Conservation (phyloP, 306 rosid species). For the Sindora glabra region DNA sequence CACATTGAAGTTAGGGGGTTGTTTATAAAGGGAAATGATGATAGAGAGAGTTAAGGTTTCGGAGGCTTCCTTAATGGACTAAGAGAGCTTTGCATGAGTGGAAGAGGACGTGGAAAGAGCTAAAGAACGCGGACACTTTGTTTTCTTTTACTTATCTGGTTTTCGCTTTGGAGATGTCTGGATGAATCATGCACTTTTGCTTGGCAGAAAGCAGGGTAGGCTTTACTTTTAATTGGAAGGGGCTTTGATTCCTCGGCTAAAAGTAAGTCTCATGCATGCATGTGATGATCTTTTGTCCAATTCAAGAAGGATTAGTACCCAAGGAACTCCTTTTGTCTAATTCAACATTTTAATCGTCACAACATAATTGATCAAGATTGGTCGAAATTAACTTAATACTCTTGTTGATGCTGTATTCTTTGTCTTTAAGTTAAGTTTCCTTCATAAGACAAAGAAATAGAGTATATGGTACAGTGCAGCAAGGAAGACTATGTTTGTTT, state of each 20-base stretch:
- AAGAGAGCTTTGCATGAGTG: constrained; percentile 21
- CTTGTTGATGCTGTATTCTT: too few species aligned
- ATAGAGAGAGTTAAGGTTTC: neutral
- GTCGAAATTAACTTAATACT: too few species aligned
- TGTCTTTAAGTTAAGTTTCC: too few species aligned
- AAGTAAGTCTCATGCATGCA: constrained; percentile 1
- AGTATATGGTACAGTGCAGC: too few species aligned
- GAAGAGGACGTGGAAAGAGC: constrained; percentile 45
- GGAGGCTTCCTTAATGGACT: constrained; percentile 13
- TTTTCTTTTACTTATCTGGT: neutral
- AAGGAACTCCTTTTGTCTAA: too few species aligned
- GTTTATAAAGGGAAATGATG: neutral
- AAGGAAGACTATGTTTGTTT: too few species aligned
- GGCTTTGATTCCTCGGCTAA: neutral
- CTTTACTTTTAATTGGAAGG: neutral
- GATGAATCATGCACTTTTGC: constrained; percentile 1
- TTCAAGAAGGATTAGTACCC: too few species aligned
- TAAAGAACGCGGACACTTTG: neutral
- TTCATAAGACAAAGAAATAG: too few species aligned
- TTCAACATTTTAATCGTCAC: too few species aligned
- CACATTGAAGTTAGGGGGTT: neutral
- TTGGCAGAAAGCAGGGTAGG: constrained; percentile 5
- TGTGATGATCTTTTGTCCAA: too few species aligned
- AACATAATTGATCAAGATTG: too few species aligned
- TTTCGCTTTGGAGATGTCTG: constrained; percentile 5